These are phyloP conservation scores for Umbelopsis sp. DNA, from an alignment of 371 early-diverging fungal genomes.

Conservation along the genomic window DNA sequence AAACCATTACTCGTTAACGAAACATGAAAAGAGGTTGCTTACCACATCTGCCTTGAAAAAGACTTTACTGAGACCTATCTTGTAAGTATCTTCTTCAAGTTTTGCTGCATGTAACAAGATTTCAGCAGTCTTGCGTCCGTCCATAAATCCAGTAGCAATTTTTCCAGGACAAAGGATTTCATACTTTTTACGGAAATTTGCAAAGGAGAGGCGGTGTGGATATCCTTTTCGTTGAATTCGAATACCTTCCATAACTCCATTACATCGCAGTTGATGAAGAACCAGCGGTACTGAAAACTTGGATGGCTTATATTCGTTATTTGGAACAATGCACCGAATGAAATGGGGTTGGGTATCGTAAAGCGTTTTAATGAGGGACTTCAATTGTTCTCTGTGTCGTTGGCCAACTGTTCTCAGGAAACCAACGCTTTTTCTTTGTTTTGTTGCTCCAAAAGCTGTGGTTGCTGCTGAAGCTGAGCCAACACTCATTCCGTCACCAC, in stretches of 20 bases:
- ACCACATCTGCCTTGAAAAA: slow-evolving; percentile 99
- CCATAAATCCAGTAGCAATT: slow-evolving; percentile 80
- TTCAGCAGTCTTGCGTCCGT: slow-evolving; percentile 85
- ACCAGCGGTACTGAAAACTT: slow-evolving; percentile 86
- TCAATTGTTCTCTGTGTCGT: slow-evolving; percentile 96
- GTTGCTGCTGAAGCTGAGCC: slow-evolving; percentile 13
- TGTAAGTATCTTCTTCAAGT: slow-evolving; percentile 80
- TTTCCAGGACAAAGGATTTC: slow-evolving; percentile 85
- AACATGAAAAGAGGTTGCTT: slow-evolving; percentile 24
- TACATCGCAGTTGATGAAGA: slow-evolving; percentile 97
- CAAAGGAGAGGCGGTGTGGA: slow-evolving; percentile 94
- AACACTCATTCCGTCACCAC: slow-evolving; percentile 59
- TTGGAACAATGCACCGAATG: slow-evolving; percentile 99
- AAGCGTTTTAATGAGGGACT: slow-evolving; percentile 88
- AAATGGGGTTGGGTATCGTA: slow-evolving; percentile 97
- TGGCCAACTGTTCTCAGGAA: slow-evolving; percentile 97
- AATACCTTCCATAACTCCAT: slow-evolving; percentile 99
- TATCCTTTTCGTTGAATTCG: slow-evolving; percentile 98
- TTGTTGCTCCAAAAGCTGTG: slow-evolving; percentile 22
- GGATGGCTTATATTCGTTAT: slow-evolving; percentile 90
- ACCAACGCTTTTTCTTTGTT: slow-evolving; percentile 62
- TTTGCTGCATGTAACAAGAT: slow-evolving; percentile 74
- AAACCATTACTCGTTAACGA: background rate
- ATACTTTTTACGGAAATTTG: slow-evolving; percentile 96
- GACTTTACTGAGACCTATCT: slow-evolving; percentile 95